Evolutionary conservation across 1,284 basidiomycete species (phyloP), one percentile per base, ranked within the genome.

Genomic region (Phylloporus sp.): DNA sequence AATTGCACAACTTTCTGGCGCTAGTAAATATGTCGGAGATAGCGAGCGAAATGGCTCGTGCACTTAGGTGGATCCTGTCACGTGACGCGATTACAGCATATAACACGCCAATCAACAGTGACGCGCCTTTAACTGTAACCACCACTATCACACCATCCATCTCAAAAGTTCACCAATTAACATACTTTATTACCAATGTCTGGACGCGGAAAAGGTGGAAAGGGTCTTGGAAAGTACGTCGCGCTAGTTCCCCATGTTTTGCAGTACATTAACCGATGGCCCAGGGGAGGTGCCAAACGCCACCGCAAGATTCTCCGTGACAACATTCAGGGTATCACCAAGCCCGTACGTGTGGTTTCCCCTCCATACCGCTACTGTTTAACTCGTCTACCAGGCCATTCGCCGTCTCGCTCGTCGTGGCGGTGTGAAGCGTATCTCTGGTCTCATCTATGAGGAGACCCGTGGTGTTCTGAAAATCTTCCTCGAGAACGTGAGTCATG

Each of bases 391-490:
- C 14, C 82, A 91, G 81, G 91, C 93, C 68, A 94, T 95, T 80
- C 91, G 93, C 77, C 91, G 94, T 87, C 90, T 95, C 72, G 94
- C 94, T 57, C 92, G 94, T 80, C 90, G 93, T 86, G 93, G 93
- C 76, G 92, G 91, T 87, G 92, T 93, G 79, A 93, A 94, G 85
- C 91, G 91, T 89, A 93, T 93, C 82, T 92, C 93, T 58, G 91
- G 91, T 74, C 85, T 93, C 75, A 93, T 95, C 83, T 94, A 94
- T 81, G 91, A 95, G 82, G 86, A 88, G 85, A 94, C 92, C 59
- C 92, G 94, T 74, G 92, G 93, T 82, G 92, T 94, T 66, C 86
- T 95, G 80, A 94, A 94, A 85, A 91, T 94, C 78, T 94, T 94
- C 86, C 83, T 92, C 55, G 88, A 91, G 85, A 89, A 87, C 76